These are phyloP conservation scores for Kwoniella dejecticola DNA, from an alignment of 768 basidiomycete genomes.

Conservation along the genomic window DNA sequence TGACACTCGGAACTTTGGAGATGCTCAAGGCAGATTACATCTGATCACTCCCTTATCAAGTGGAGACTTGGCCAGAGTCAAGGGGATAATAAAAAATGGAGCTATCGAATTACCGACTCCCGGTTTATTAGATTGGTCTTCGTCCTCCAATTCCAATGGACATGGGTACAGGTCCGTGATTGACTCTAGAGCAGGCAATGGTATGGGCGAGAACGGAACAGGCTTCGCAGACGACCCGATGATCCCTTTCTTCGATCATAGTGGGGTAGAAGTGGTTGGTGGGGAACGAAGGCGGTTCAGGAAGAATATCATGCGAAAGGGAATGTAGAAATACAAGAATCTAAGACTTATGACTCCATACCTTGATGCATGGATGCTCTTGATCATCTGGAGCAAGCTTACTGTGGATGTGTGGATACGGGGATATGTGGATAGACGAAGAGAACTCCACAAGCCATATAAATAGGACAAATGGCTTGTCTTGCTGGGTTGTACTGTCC, in stretches of 20 bases:
- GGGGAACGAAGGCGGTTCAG: conserved; percentile 72
- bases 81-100: conserved; percentile 68
- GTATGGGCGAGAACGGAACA: conserved; percentile 18
- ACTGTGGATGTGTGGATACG: no score
- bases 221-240: conserved; percentile 59
- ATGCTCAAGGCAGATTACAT: conserved; percentile 62
- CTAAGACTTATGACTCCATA: no score
- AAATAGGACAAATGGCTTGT: no score
- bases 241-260: conserved; percentile 78
- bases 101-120: conserved; percentile 84
- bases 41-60: conserved; percentile 76
- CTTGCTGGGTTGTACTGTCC: no score
- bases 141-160: no score
- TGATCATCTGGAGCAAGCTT: no score
- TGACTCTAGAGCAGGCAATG: no score
- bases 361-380: no score
- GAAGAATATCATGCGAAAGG: conserved; percentile 82
- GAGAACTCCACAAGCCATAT: no score
- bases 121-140: conserved; percentile 76
- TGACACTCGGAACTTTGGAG: no score
- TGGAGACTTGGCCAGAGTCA: conserved; percentile 55
- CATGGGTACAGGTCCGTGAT: no score
- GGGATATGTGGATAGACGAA: no score
- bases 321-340: conserved; percentile 40
- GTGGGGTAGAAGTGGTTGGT: conserved; percentile 70